These are phyloP conservation scores for Calonectria pseudoreteaudii DNA, from an alignment of 2,329 filamentous ascomycete genomes.

Conservation along the genomic window DNA sequence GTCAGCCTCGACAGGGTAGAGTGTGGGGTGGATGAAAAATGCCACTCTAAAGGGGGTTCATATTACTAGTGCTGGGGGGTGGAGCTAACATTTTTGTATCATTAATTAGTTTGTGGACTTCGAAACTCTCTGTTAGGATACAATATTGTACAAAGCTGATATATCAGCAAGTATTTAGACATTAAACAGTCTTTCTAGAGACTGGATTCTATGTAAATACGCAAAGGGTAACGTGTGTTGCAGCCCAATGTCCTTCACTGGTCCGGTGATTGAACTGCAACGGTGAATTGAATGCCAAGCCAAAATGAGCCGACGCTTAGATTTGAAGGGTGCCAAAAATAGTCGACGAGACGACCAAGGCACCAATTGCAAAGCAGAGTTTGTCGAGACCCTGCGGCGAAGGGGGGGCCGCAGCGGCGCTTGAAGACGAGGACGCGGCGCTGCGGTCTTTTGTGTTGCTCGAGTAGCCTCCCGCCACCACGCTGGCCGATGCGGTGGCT, in stretches of 20 bases:
- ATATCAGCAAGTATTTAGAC: not conserved
- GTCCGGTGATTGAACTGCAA: not conserved
- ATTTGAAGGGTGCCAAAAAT: slow-evolving; percentile 29
- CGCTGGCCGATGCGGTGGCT: slow-evolving; percentile 43
- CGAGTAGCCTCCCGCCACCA: slow-evolving; percentile 34
- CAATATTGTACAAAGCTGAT: too few relatives aligned
- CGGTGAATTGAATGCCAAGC: not conserved
- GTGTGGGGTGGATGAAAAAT: not conserved
- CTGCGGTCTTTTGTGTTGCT: not conserved
- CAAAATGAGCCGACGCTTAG: not conserved
- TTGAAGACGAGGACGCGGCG: slow-evolving; percentile 12
- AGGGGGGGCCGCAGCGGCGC: slow-evolving; percentile 13
- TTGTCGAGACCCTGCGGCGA: slow-evolving; percentile 35
- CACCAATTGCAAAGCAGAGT: slow-evolving; percentile 45
- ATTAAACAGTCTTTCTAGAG: not conserved
- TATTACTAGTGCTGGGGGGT: not conserved
- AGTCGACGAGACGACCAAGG: slow-evolving; percentile 47
- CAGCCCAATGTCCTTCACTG: not conserved
- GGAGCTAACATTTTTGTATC: not conserved
- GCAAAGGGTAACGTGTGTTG: not conserved
- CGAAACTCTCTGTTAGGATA: not conserved
- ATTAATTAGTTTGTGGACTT: not conserved
- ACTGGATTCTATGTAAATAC: not conserved
- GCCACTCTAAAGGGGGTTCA: not conserved
- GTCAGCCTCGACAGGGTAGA: not conserved